Percentiles rank a stretch among this genome's conserved stretches.
phyloP scores from a whole-genome alignment of 306 rosid genomes.

The Gillenia trifoliata region DNA sequence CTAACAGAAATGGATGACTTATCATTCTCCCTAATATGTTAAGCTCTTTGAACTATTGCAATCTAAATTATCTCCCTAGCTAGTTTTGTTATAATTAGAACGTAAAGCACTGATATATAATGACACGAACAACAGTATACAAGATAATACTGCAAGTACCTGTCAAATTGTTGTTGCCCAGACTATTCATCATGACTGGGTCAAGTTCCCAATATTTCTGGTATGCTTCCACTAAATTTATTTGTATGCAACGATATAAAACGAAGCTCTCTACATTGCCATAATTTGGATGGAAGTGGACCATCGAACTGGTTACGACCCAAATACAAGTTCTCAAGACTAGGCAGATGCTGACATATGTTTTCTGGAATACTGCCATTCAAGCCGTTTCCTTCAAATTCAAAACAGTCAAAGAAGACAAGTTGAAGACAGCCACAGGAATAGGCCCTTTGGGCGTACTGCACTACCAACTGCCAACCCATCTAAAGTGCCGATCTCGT shows the following conservation, averaged over 20 bases:
- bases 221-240: conserved; percentile 16
- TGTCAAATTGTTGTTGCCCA: conserved; percentile 2
- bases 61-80: no score
- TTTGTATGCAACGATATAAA: neutral
- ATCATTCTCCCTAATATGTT: no score
- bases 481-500: no score
- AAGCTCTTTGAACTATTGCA: no score
- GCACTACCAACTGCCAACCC: neutral
- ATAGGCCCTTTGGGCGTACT: neutral
- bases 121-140: no score
- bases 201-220: conserved; percentile 2
- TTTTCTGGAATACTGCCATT: conserved; percentile 1
- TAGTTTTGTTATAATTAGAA: no score
- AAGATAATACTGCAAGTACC: conserved; percentile 1
- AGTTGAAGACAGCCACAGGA: neutral
- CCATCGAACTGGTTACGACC: neutral
- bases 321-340: neutral
- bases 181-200: neutral
- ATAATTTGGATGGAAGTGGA: conserved; percentile 6
- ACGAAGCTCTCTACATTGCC: neutral
- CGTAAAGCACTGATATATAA: no score
- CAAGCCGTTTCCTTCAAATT: neutral
- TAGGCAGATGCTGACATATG: conserved; percentile 10
- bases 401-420: neutral
- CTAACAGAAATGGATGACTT: no score